phyloP scores from a whole-genome alignment of 257 asterid genomes.

The Nicotiana sylvestris region DNA sequence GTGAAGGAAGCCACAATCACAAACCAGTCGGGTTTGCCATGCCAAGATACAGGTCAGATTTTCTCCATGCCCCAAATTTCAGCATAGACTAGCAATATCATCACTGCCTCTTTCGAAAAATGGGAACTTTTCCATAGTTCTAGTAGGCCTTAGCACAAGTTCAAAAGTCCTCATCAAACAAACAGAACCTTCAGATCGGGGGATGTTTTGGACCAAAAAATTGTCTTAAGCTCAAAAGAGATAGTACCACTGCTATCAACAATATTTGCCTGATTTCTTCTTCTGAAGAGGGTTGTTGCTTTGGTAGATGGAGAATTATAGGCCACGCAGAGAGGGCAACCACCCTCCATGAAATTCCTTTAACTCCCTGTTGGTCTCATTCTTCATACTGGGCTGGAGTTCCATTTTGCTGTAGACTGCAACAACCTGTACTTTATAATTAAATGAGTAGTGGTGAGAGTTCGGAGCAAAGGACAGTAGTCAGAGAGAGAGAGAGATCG shows the following conservation, averaged over 20 bases:
- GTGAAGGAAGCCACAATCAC: too few relatives aligned
- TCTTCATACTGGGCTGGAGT: neutral
- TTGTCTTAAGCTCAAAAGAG: neutral
- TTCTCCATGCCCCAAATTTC: neutral
- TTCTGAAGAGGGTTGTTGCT: neutral
- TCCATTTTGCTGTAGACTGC: neutral
- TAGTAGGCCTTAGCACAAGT: neutral
- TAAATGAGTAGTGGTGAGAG: too few relatives aligned
- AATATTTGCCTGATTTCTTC: neutral
- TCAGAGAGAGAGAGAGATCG: too few relatives aligned
- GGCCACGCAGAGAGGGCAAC: constrained; percentile 1
- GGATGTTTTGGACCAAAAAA: neutral
- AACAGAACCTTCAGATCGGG: neutral
- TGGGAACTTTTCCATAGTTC: neutral
- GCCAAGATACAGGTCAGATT: neutral
- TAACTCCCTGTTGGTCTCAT: neutral
- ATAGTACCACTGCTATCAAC: neutral
- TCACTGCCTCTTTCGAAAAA: neutral
- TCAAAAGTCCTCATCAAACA: neutral
- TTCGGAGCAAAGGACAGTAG: too few relatives aligned
- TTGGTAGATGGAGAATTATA: neutral
- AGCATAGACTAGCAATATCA: too few relatives aligned
- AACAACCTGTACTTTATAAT: neutral
- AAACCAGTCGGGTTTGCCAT: neutral
- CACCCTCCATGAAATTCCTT: constrained; percentile 1